phyloP scores from a whole-genome alignment of 768 basidiomycete genomes.

The Russula dissimulans region DNA sequence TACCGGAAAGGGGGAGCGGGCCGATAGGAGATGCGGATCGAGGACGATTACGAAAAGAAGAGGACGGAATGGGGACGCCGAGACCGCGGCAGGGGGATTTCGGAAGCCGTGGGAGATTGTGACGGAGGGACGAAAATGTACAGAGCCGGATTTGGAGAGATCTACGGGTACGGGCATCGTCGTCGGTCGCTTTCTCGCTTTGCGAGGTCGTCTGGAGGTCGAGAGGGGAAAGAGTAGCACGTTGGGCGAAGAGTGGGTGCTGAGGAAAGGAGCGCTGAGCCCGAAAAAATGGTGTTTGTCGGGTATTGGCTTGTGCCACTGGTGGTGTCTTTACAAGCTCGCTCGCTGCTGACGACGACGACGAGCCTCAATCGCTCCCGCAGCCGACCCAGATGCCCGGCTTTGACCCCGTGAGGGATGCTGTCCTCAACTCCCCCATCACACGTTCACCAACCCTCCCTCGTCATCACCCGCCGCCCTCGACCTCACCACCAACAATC shows the following conservation, averaged over 20 bases:
- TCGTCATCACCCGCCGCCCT: conserved; percentile 20
- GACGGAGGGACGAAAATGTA: conserved; percentile 4
- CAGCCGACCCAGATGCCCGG: conserved; percentile 42
- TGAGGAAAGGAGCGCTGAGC: conserved; percentile 13
- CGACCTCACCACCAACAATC: conserved; percentile 28
- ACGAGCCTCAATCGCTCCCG: background rate
- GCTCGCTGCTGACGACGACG: conserved; percentile 10
- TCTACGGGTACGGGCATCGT: background rate
- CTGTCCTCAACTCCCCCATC: conserved; percentile 69
- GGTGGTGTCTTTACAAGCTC: background rate
- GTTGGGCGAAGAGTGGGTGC: background rate
- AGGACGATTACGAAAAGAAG: conserved; percentile 1
- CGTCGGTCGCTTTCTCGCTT: background rate
- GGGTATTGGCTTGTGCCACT: conserved; percentile 4
- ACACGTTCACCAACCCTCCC: conserved; percentile 36
- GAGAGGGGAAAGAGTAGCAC: background rate
- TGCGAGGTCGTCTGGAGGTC: background rate
- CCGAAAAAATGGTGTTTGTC: conserved; percentile 11
- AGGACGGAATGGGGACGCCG: background rate
- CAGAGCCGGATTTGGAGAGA: conserved; percentile 10
- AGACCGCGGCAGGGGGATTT: conserved; percentile 2
- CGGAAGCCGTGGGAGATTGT: conserved; percentile 2
- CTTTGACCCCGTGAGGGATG: conserved; percentile 84
- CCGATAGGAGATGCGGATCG: conserved; percentile 2
- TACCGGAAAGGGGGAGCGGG: background rate